Base-by-base conservation (phyloP, 306 rosid genomes). In the Quercus berberidifolia region DNA sequence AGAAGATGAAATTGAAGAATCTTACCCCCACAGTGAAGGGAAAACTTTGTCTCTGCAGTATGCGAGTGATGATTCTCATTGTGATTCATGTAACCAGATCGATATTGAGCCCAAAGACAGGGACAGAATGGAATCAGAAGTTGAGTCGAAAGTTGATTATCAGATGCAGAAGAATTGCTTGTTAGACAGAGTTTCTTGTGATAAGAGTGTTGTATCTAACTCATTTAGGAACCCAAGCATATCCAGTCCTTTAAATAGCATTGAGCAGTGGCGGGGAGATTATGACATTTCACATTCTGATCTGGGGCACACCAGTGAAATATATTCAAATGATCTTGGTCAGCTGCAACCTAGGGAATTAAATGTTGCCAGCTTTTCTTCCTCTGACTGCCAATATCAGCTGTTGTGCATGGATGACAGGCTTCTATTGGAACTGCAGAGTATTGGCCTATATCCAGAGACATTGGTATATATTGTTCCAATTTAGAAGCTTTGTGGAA, bases 31-130 rank as follows among this genome's bases (percentile, higher is more conserved):
- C 28, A 78, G 81, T 23, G 97, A 92, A 71, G 94, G 82, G 52
- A 92, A 88, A 83, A 87, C 85, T 84, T 76, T 83, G 60, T 88
- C 89, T 76, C 80, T 92, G 52, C 97, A 92, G 80, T 85, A 83
- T 85, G 87, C 87, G 0, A 91, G 97, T 86, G 98, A 94, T 82
- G 97, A 92, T 88, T 94, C 98, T 86, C 93, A 88, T 77, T 89
- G 97, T 79, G 94, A 92, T 73, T 92, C 98, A 55, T 92, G 96
- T 92, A 92, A 88, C 86, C 97, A 81, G 68, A 82, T 83, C 58
- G 98, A 91, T 55, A 82, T 88, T 82, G 98, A 91, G 72, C 87
- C 91, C 85, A 92, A 84, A 91, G 96, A 91, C 80, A 81, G 91
- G 86, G 97, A 92, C 73, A 87, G 88, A 85, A 80, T 91, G 74